These are phyloP conservation scores for Allomyces arbusculus DNA, from an alignment of 192 early-diverging fungal species.

Conservation along the genomic window DNA sequence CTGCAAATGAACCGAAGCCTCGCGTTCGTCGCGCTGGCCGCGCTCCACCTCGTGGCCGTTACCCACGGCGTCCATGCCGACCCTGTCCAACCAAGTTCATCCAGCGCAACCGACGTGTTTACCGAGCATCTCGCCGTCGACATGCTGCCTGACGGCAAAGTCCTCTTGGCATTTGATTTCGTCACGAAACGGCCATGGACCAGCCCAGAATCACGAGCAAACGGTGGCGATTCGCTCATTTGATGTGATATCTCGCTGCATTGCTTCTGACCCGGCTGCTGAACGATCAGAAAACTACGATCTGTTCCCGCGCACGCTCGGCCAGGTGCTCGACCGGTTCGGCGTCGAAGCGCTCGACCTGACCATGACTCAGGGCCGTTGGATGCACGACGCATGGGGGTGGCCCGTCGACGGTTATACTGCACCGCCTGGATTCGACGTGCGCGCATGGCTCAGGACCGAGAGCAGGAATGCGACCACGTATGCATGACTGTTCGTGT, in stretches of 20 bases:
- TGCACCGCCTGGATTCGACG: slow-evolving; percentile 55
- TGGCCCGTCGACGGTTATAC: slow-evolving; percentile 26
- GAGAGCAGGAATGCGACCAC: slow-evolving; percentile 6
- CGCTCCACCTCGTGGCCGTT: too few relatives aligned
- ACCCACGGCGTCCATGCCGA: too few relatives aligned
- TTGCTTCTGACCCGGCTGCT: background rate
- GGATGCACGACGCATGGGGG: slow-evolving; percentile 65
- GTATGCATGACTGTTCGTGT: background rate
- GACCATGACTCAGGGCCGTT: slow-evolving; percentile 75
- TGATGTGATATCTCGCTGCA: background rate
- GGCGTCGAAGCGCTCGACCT: slow-evolving; percentile 62
- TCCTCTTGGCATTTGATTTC: slow-evolving; percentile 68
- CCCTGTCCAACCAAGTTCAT: too few relatives aligned
- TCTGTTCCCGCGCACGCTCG: slow-evolving; percentile 62
- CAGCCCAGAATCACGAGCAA: background rate
- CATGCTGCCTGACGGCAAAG: slow-evolving; percentile 53
- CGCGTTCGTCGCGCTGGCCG: too few relatives aligned
- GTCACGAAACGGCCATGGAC: slow-evolving; percentile 16
- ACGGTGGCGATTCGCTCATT: slow-evolving; percentile 9
- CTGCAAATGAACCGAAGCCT: too few relatives aligned
- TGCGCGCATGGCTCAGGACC: slow-evolving; percentile 40
- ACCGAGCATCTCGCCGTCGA: slow-evolving; percentile 28
- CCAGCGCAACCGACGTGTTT: too few relatives aligned
- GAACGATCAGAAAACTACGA: slow-evolving; percentile 29
- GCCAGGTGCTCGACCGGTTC: slow-evolving; percentile 56